phyloP scores from a whole-genome alignment of 108 stramenopile genomes.

The Halocafeteria seosinensis region DNA sequence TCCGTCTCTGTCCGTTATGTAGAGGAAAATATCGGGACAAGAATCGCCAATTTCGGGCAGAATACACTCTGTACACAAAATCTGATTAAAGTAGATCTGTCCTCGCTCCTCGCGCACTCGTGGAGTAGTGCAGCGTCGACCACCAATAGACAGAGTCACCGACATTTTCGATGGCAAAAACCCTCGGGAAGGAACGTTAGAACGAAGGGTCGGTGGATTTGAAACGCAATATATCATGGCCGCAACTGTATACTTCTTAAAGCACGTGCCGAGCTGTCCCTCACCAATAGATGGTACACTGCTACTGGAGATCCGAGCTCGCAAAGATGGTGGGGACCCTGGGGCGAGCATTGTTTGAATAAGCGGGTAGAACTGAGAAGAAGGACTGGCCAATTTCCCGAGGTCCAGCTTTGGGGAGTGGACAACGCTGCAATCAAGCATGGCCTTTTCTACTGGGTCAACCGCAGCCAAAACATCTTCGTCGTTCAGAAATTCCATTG shows the following conservation, averaged over 20 bases:
- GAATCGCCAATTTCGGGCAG: background rate
- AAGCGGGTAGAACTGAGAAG: background rate
- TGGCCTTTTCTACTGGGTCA: background rate
- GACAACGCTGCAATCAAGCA: background rate
- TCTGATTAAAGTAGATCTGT: background rate
- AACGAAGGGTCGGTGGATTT: background rate
- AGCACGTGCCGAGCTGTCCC: too few species aligned
- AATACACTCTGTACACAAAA: background rate
- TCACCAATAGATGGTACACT: too few species aligned
- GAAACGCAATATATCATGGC: background rate
- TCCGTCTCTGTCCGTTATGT: background rate
- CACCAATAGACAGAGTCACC: background rate
- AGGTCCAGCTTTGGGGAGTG: background rate
- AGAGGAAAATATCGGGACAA: background rate
- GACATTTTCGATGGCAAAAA: background rate
- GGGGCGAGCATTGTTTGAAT: background rate
- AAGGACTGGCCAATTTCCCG: background rate
- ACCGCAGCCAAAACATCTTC: background rate
- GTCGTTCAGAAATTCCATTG: background rate
- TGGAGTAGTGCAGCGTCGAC: background rate
- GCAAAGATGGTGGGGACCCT: background rate
- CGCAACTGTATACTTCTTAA: background rate
- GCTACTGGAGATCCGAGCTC: background rate
- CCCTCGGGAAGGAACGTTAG: background rate
- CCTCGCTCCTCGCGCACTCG: background rate